Evolutionary conservation across 1,284 basidiomycete genomes (phyloP).

Genomic region (Apiotrichum brassicae): DNA sequence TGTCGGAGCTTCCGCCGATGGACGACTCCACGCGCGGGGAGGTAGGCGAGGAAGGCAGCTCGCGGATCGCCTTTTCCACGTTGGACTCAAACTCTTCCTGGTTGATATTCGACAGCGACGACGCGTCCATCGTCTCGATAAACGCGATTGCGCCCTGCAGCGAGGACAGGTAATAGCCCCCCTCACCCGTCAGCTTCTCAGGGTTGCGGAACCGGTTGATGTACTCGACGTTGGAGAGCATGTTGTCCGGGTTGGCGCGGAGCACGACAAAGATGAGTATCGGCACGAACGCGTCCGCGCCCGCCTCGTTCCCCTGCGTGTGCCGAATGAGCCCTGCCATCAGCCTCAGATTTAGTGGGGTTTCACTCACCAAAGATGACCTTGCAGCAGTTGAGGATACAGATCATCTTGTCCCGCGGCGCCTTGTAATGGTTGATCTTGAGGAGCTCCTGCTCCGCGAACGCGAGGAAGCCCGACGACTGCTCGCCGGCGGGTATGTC

Average conservation of each 20-base stretch:
- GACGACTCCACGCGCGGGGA: conserved; percentile 15
- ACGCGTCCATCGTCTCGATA: conserved; percentile 95
- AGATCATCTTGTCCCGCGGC: conserved; percentile 94
- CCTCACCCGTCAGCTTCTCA: conserved; percentile 82
- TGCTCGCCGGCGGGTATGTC: conserved; percentile 57
- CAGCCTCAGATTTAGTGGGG: not conserved
- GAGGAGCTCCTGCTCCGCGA: conserved; percentile 87
- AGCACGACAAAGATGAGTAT: conserved; percentile 92
- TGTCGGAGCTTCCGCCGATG: conserved; percentile 11
- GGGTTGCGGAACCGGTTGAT: conserved; percentile 93
- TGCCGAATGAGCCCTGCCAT: conserved; percentile 76
- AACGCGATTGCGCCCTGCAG: conserved; percentile 81
- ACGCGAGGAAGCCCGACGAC: conserved; percentile 76
- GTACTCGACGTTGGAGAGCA: conserved; percentile 96
- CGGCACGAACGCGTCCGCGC: conserved; percentile 87
- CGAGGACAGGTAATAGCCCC: conserved; percentile 89
- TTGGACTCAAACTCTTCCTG: conserved; percentile 86
- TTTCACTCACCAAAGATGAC: conserved; percentile 94
- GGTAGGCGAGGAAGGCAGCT: conserved; percentile 51
- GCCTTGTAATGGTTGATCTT: conserved; percentile 99
- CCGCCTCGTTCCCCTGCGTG: conserved; percentile 55
- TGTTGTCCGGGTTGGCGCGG: conserved; percentile 83
- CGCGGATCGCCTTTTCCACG: conserved; percentile 68
- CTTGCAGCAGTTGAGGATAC: conserved; percentile 96
- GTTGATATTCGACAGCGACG: conserved; percentile 81